Conservation (phyloP, 805 yeast species). For the Ogataea wickerhamii region DNA sequence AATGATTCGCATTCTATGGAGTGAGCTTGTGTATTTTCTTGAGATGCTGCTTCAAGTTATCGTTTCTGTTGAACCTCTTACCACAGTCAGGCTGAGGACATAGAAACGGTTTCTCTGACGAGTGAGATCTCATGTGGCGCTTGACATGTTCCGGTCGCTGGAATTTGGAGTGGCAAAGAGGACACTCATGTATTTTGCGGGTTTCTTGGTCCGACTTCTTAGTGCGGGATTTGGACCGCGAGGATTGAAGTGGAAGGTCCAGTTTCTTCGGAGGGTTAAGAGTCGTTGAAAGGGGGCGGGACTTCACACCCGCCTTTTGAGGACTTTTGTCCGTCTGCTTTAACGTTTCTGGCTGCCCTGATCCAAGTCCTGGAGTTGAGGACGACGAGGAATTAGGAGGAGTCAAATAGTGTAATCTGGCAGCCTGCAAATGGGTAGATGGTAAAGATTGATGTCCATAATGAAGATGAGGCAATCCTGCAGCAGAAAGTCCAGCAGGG, state of each 20-base stretch:
- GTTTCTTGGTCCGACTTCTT: constrained; percentile 34
- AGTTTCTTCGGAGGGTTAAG: constrained; percentile 26
- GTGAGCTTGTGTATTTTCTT: constrained; percentile 50
- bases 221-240: constrained; percentile 33
- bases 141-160: constrained; percentile 73
- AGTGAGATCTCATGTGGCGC: constrained; percentile 56
- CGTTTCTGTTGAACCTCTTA: constrained; percentile 56
- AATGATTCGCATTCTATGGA: neutral
- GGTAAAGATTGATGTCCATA: neutral
- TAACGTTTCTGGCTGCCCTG: neutral
- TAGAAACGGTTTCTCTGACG: constrained; percentile 53
- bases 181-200: constrained; percentile 62
- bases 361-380: constrained; percentile 10
- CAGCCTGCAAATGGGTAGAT: constrained; percentile 6
- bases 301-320: neutral
- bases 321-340: neutral
- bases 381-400: constrained; percentile 24
- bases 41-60: constrained; percentile 57
- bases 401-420: constrained; percentile 18
- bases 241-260: constrained; percentile 33
- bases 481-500: no score
- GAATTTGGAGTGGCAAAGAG: constrained; percentile 57
- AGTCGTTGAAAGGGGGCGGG: constrained; percentile 5
- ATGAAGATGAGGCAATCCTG: constrained; percentile 3
- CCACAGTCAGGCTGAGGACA: constrained; percentile 52